phyloP scores from a whole-genome alignment of 1,284 basidiomycete genomes.

The Pisolithus thermaeus region DNA sequence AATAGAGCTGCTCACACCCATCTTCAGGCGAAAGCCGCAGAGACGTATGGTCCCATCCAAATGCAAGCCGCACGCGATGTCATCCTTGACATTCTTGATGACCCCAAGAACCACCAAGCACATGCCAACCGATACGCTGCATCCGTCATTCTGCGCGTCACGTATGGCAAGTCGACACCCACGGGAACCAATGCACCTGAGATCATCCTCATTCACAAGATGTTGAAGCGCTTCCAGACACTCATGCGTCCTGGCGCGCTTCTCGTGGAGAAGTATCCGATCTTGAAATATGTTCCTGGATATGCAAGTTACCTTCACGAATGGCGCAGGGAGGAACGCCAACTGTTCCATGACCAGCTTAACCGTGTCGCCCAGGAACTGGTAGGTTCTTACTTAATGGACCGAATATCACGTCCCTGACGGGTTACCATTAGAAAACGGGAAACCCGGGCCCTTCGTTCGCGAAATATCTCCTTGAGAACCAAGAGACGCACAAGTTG shows the following conservation, averaged over 20 bases:
- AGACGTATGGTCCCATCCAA: slow-evolving; percentile 35
- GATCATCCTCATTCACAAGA: slow-evolving; percentile 33
- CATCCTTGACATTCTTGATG: slow-evolving; percentile 34
- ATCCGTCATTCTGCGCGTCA: slow-evolving; percentile 41
- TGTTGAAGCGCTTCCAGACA: slow-evolving; percentile 32
- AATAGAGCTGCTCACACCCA: slow-evolving; percentile 34
- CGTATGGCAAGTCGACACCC: slow-evolving; percentile 43
- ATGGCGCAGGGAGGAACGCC: slow-evolving; percentile 39
- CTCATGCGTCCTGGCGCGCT: slow-evolving; percentile 35
- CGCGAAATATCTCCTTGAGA: slow-evolving; percentile 26
- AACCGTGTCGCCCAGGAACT: slow-evolving; percentile 29
- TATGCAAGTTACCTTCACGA: slow-evolving; percentile 28
- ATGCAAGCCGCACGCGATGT: slow-evolving; percentile 31
- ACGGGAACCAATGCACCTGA: slow-evolving; percentile 39
- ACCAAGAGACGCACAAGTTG: slow-evolving; percentile 22
- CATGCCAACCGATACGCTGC: slow-evolving; percentile 40
- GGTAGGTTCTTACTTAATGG: slow-evolving; percentile 17
- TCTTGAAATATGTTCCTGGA: slow-evolving; percentile 36
- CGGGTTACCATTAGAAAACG: slow-evolving; percentile 6
- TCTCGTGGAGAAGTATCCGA: slow-evolving; percentile 35
- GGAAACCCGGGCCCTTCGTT: slow-evolving; percentile 26
- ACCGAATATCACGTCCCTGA: background rate
- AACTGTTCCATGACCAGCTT: slow-evolving; percentile 35
- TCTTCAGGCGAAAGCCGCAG: slow-evolving; percentile 32
- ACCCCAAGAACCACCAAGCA: slow-evolving; percentile 32